phyloP scores from a whole-genome alignment of 2,329 filamentous ascomycete species.

The Paradendryphiella salina region DNA sequence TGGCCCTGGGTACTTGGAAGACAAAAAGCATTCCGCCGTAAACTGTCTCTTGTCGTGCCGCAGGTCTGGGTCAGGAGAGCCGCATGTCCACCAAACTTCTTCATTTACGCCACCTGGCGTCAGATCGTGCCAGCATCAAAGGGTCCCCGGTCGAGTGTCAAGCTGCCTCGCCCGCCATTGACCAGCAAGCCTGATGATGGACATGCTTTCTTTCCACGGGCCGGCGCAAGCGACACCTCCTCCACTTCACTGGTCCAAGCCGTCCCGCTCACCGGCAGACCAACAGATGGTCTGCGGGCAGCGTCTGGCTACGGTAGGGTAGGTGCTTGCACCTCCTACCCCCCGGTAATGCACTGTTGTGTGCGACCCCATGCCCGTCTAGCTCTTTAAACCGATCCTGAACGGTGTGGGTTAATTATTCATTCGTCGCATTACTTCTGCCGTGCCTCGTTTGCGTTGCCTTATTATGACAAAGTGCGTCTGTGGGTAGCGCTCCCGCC shows the following conservation, averaged over 20 bases:
- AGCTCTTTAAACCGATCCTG: constrained; percentile 37
- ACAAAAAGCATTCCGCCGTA: constrained; percentile 31
- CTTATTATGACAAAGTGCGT: constrained; percentile 45
- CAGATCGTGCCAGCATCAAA: constrained; percentile 6
- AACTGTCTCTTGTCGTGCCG: constrained; percentile 39
- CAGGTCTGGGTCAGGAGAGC: constrained; percentile 41
- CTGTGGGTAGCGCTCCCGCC: constrained; percentile 43
- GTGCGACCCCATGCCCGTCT: constrained; percentile 38
- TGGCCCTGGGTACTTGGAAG: constrained; percentile 43
- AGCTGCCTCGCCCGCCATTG: constrained; percentile 13
- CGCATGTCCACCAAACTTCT: constrained; percentile 27
- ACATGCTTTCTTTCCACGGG: constrained; percentile 28
- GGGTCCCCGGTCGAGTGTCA: constrained; percentile 1
- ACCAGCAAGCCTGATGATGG: constrained; percentile 18
- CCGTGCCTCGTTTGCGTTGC: constrained; percentile 48
- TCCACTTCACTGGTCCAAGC: constrained; percentile 46
- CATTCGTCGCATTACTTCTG: constrained; percentile 44
- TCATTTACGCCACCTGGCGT: constrained; percentile 13
- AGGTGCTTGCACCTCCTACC: constrained; percentile 35
- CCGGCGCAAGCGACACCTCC: constrained; percentile 45
- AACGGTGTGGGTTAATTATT: constrained; percentile 46
- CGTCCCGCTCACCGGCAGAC: constrained; percentile 46
- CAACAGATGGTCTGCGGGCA: constrained; percentile 40
- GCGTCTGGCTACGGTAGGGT: constrained; percentile 41
- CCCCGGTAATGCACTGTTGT: constrained; percentile 43